phyloP scores from a whole-genome alignment of 257 asterid genomes.

The Lithospermum erythrorhizon region DNA sequence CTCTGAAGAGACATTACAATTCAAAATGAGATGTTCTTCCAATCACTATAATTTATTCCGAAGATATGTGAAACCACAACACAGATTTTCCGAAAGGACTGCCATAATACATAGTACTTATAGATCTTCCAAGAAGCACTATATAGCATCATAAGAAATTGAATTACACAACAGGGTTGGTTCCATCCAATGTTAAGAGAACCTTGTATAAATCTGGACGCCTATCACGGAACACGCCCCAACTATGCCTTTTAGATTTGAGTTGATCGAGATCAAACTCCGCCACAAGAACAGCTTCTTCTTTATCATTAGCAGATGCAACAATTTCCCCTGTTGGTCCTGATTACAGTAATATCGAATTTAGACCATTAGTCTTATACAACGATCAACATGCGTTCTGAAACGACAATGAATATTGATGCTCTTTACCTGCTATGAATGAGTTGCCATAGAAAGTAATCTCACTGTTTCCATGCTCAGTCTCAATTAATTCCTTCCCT shows the following conservation, averaged over 20 bases:
- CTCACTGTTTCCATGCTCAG: slow-evolving; percentile 83
- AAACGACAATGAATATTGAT: not conserved
- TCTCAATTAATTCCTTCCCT: slow-evolving; percentile 71
- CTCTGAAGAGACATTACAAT: too few relatives aligned
- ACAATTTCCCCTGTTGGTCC: slow-evolving; percentile 89
- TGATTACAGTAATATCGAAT: slow-evolving; percentile 13
- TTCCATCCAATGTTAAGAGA: slow-evolving; percentile 82
- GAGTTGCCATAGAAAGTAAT: slow-evolving; percentile 89
- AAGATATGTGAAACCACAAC: too few relatives aligned
- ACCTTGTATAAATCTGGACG: slow-evolving; percentile 96
- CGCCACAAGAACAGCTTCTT: slow-evolving; percentile 74
- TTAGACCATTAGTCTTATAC: slow-evolving; percentile 1
- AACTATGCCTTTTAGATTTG: slow-evolving; percentile 66
- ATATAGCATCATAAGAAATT: too few relatives aligned
- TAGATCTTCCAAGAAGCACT: not conserved
- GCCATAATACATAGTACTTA: not conserved
- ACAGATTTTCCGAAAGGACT: too few relatives aligned
- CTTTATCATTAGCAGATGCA: slow-evolving; percentile 59
- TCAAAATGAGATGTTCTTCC: too few relatives aligned
- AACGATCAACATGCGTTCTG: not conserved
- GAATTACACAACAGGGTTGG: slow-evolving; percentile 26
- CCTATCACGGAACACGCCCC: slow-evolving; percentile 93
- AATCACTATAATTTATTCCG: too few relatives aligned
- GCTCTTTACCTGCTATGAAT: slow-evolving; percentile 70
- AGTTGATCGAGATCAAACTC: slow-evolving; percentile 67